Evolutionary conservation across 345 rosid species (phyloP).

Genomic region (Pistacia integerrima): DNA sequence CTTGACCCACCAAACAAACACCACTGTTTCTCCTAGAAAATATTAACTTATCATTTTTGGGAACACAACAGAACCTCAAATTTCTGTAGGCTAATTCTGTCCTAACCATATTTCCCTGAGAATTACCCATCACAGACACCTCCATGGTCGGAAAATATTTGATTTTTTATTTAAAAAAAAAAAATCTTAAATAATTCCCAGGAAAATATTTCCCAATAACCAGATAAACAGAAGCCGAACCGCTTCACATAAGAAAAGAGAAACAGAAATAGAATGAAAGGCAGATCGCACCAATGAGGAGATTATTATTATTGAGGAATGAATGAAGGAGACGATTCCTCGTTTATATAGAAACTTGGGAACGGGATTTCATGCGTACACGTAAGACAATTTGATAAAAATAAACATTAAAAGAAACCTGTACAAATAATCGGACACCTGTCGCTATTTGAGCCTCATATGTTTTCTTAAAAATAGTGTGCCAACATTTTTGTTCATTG

Average conservation of each 20-base stretch:
- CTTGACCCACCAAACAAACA: slow-evolving; percentile 37
- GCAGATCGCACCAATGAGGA: too few species aligned
- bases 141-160: background rate
- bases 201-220: background rate
- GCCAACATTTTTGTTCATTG: background rate
- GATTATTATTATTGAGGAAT: too few species aligned
- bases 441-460: background rate
- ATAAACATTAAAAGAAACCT: too few species aligned
- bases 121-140: slow-evolving; percentile 7
- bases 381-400: too few species aligned
- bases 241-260: too few species aligned
- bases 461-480: background rate
- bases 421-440: background rate
- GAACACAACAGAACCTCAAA: slow-evolving; percentile 28
- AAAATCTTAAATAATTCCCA: background rate
- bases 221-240: too few species aligned
- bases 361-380: too few species aligned
- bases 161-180: background rate
- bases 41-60: slow-evolving; percentile 3
- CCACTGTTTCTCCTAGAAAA: slow-evolving; percentile 22
- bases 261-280: too few species aligned
- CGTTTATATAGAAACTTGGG: background rate
- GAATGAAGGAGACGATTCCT: too few species aligned
- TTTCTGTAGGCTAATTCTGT: slow-evolving; percentile 27
- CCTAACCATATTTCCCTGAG: slow-evolving; percentile 4